These are phyloP conservation scores for Nothophoma quercina DNA, from an alignment of 2,329 filamentous ascomycete genomes.

Conservation along the genomic window DNA sequence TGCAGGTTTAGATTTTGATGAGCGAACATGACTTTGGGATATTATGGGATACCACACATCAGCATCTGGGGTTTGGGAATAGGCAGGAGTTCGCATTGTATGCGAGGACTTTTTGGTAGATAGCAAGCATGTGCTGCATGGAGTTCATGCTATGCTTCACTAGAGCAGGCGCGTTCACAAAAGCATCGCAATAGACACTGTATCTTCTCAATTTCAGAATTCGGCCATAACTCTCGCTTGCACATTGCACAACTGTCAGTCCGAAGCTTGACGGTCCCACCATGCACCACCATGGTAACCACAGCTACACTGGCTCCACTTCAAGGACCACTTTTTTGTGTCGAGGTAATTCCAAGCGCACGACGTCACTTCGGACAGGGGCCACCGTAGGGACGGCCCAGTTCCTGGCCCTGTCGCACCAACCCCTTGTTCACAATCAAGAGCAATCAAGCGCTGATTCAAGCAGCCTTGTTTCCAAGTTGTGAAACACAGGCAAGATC, in stretches of 20 bases:
- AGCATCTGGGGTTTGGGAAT: conserved; percentile 19
- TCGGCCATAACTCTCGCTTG: no score
- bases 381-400: not conserved
- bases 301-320: no score
- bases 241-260: not conserved
- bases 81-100: conserved; percentile 17
- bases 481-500: conserved; percentile 3
- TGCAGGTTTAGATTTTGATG: conserved; percentile 15
- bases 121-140: conserved; percentile 11
- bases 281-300: conserved; percentile 1
- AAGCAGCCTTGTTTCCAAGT: conserved; percentile 4
- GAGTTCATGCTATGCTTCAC: not conserved
- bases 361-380: conserved; percentile 10
- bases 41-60: conserved; percentile 22
- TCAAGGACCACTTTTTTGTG: conserved; percentile 1
- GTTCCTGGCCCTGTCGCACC: not conserved
- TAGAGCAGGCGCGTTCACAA: conserved; percentile 7
- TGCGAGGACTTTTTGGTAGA: conserved; percentile 17
- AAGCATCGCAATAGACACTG: conserved; percentile 17
- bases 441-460: conserved; percentile 1
- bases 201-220: conserved; percentile 2
- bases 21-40: conserved; percentile 18
- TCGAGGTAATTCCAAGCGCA: conserved; percentile 8
- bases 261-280: not conserved
- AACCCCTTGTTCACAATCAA: not conserved